Conservation (phyloP, 306 rosid genomes). For the Inga oerstediana region DNA sequence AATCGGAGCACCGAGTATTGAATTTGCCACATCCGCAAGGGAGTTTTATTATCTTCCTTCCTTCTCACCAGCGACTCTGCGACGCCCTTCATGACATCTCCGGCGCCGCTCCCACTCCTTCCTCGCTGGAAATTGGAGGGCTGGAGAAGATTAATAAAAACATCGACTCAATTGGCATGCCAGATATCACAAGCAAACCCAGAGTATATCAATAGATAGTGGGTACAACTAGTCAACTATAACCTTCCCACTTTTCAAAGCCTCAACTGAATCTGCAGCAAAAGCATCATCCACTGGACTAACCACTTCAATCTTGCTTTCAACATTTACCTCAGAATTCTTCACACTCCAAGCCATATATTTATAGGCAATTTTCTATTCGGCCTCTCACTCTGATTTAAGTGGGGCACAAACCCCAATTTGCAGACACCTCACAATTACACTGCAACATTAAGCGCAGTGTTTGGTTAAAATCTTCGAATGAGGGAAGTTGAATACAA, state of each 20-base stretch:
- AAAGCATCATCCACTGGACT: slow-evolving; percentile 51
- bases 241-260: slow-evolving; percentile 56
- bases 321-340: slow-evolving; percentile 36
- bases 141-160: neutral
- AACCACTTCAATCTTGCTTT: slow-evolving; percentile 38
- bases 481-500: neutral
- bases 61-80: too few relatives aligned
- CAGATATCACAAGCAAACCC: slow-evolving; percentile 78
- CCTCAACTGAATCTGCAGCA: slow-evolving; percentile 51
- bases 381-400: slow-evolving; percentile 11
- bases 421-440: too few relatives aligned
- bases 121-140: too few relatives aligned
- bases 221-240: slow-evolving; percentile 66
- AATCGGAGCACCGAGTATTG: too few relatives aligned
- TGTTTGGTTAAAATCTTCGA: slow-evolving; percentile 2
- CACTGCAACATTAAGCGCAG: neutral
- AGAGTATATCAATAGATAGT: slow-evolving; percentile 53
- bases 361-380: slow-evolving; percentile 21
- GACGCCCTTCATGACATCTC: too few relatives aligned
- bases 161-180: slow-evolving; percentile 31
- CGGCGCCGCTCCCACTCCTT: too few relatives aligned
- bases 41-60: too few relatives aligned
- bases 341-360: slow-evolving; percentile 50
- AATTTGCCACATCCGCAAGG: too few relatives aligned
- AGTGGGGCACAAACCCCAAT: slow-evolving; percentile 26